phyloP scores from a whole-genome alignment of 176 grass and related monocot species.

The Rhynchospora breviuscula region DNA sequence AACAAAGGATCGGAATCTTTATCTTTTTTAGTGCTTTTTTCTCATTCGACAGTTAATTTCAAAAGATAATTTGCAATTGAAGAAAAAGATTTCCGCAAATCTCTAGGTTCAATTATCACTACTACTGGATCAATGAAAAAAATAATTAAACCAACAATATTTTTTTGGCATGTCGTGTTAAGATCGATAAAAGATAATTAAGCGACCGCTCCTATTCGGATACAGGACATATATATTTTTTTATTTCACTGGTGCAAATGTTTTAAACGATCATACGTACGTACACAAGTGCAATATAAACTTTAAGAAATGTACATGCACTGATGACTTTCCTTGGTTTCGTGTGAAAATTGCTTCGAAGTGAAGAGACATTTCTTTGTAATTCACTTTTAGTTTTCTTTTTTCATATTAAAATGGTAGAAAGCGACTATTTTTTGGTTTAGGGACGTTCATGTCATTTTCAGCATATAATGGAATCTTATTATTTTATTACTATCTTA shows the following conservation, averaged over 20 bases:
- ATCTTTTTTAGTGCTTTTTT: neutral
- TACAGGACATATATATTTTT: too few relatives aligned
- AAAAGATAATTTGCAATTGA: neutral
- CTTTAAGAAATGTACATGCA: neutral
- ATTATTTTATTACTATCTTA: neutral
- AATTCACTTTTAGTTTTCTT: neutral
- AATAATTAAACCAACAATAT: neutral
- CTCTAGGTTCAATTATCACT: neutral
- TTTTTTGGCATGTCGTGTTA: neutral
- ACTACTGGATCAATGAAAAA: neutral
- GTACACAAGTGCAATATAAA: neutral
- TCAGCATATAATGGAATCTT: neutral
- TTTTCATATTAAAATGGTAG: neutral
- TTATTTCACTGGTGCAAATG: neutral
- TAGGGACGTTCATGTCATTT: conserved; percentile 3
- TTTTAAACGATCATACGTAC: neutral
- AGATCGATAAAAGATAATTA: neutral
- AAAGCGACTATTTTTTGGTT: neutral
- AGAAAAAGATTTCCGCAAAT: neutral
- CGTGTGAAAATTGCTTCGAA: neutral
- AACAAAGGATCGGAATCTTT: neutral
- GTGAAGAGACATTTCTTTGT: neutral
- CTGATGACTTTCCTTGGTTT: neutral
- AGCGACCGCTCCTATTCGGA: too few relatives aligned
- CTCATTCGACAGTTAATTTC: neutral